Base-by-base conservation (phyloP, 176 grass and related monocot species). In the Tuctoria greenei region DNA sequence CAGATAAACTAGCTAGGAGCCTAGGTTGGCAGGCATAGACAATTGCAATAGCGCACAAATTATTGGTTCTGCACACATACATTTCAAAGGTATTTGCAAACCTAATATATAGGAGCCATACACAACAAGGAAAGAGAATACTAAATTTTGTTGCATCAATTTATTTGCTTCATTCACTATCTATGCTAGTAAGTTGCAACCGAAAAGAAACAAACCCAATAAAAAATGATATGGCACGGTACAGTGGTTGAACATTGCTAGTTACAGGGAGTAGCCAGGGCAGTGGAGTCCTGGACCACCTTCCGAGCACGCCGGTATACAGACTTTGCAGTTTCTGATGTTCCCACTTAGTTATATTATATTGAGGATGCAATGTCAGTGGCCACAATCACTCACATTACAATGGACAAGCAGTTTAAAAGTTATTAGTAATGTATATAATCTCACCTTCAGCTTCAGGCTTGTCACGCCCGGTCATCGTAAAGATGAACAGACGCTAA, bases 251-350 rank as follows among this genome's bases (percentile, higher is more conserved):
- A 10, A 72, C n/a, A 17, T 11, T 43, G 18, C 65, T 82, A 72
- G 83, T 21, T 65, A 61, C 13, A 24, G 20, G 79, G 47, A 71
- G 65, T 35, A 9, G 62, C 36, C 43, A 82, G 79, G 15, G 47
- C 67, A 54, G 23, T 83, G 8, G 78, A 82, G 6, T 90, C 87
- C 41, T 55, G 45, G 1, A 89, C 81, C 35, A 82, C 74, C 81
- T 89, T 93, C 16, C 81, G 76, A 60, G 90, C 86, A 4, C 90
- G 87, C 81, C 84, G 87, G 66, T 83, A 83, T 20, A 93, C 88
- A 54, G 81, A 87, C 79, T 83, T 90, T 46, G 51, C 75, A 16
- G 75, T 80, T 85, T 93, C 85, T 1, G 91, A 80, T 59, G 87
- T 90, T 64, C 91, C 91, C 54, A 77, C 61, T 87, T 93, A 61